Conservation (phyloP, 148 eudicot species). For the Persicaria tinctoria region DNA sequence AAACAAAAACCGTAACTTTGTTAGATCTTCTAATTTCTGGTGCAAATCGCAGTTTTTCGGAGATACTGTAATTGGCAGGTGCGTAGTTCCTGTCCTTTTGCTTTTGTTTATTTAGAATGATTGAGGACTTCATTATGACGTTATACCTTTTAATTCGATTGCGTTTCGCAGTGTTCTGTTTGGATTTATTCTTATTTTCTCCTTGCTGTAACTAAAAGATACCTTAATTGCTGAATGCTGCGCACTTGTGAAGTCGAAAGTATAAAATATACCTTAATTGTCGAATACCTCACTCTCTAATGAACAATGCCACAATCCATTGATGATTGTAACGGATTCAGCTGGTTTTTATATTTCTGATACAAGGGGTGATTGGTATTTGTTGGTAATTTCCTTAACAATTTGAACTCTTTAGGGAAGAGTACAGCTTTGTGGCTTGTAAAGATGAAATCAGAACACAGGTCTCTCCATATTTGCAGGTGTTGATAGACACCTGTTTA, state of each 20-base stretch:
- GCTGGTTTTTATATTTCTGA: neutral
- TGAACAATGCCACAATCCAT: neutral
- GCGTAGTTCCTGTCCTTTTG: neutral
- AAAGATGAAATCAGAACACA: neutral
- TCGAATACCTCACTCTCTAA: neutral
- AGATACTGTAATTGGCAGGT: neutral
- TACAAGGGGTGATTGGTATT: neutral
- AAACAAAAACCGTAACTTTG: neutral
- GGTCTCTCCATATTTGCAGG: neutral
- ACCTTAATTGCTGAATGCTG: conserved; percentile 4
- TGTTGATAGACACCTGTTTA: neutral
- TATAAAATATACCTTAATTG: neutral
- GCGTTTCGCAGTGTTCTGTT: neutral
- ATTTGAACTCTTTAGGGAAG: neutral
- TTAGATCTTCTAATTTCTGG: neutral
- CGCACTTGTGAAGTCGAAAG: neutral
- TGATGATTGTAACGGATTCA: neutral
- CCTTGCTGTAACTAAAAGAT: neutral
- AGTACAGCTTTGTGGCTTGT: neutral
- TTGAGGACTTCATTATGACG: neutral
- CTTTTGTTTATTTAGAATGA: neutral
- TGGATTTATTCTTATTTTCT: neutral
- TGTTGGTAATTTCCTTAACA: neutral
- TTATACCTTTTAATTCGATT: neutral
- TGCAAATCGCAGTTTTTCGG: neutral